Base-by-base conservation (phyloP, 2,329 filamentous ascomycete genomes). In the Ophiocordyceps camponoti-leonardi region DNA sequence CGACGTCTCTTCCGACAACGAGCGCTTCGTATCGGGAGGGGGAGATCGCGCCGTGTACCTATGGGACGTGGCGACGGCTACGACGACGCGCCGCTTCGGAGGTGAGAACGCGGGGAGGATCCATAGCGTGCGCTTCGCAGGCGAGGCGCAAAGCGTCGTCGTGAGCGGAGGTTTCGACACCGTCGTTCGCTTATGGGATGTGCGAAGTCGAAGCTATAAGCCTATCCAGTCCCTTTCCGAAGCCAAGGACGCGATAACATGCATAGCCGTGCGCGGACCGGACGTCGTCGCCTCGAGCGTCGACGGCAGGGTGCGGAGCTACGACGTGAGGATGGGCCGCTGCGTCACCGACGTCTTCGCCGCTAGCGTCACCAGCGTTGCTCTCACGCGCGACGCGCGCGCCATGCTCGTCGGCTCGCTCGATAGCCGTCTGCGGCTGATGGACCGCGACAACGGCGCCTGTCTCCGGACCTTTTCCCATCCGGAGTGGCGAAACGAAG, bases 21-120 rank as follows among this genome's bases (percentile, higher is more conserved):
- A 86, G 52, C 78, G 78, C 41, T 95, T 98, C 61, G 81, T 80
- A 11, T 88, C 81, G n/a, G 76, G 78, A 1, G 92, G 92, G 52
- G 92, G 92, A 48, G 92, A 98, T 66, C 84, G 90, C 54, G 73
- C 76, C 49, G 86, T 94, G 0, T 95, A 95, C 58, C 71, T 95
- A 6, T 96, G 92, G 92, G 92, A 98, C 62, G 92, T 96, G 0
- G 72, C 81, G 42, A 83, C 80, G 3, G 86, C 83, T 18, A 72
- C 76, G 53, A 94, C 90, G 4, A 67, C 83, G 23, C 75, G 85
- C 20, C 74, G 92, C 26, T 92, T 90, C 62, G 71, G 71, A 18
- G 73, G 81, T 0, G 85, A 28, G 4, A 28, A 92, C 62, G 71
- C 70, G 2, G 76, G 77, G 41, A 70, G 87, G 30, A 72, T 96